Conservation (phyloP, 2,329 filamentous ascomycete genomes). For the Fusarium chlamydosporum region DNA sequence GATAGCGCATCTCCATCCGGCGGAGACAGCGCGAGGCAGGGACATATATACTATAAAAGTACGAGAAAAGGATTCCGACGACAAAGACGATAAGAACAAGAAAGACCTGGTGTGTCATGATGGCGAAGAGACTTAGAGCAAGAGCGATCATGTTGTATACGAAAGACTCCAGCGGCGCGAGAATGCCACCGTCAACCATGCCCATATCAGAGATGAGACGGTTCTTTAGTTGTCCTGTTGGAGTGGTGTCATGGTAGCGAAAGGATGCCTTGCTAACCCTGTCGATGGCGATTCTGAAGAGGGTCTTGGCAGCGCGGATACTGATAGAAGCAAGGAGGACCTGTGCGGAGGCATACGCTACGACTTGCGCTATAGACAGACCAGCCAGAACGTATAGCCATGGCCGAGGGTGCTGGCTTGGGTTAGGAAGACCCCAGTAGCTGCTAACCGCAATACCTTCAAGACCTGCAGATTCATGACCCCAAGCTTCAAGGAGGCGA, state of each 20-base stretch:
- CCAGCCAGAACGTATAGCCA: conserved; percentile 81
- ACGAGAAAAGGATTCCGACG: conserved; percentile 77
- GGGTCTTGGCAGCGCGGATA: conserved; percentile 79
- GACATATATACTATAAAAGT: conserved; percentile 82
- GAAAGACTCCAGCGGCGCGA: conserved; percentile 78
- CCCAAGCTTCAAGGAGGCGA: conserved; percentile 91
- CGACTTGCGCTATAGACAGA: conserved; percentile 72
- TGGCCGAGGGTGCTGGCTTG: conserved; percentile 74
- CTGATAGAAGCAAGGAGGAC: conserved; percentile 81
- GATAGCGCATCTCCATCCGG: conserved; percentile 88
- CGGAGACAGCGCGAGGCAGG: conserved; percentile 87
- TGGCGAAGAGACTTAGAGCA: conserved; percentile 79
- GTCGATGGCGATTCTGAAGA: conserved; percentile 81
- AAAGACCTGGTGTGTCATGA: conserved; percentile 81
- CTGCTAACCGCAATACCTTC: conserved; percentile 15
- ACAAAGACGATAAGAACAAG: conserved; percentile 80
- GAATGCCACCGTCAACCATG: conserved; percentile 89
- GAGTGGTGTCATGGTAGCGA: conserved; percentile 91
- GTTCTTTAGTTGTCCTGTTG: conserved; percentile 92
- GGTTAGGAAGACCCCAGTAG: conserved; percentile 67
- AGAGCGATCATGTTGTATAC: conserved; percentile 80
- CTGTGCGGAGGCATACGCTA: conserved; percentile 73
- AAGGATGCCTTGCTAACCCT: conserved; percentile 85
- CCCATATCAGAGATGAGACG: conserved; percentile 91
- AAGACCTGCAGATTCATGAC: conserved; percentile 66